These are phyloP conservation scores for Fraxinus xanthoxyloides DNA, from an alignment of 305 asterid genomes.

Conservation along the genomic window DNA sequence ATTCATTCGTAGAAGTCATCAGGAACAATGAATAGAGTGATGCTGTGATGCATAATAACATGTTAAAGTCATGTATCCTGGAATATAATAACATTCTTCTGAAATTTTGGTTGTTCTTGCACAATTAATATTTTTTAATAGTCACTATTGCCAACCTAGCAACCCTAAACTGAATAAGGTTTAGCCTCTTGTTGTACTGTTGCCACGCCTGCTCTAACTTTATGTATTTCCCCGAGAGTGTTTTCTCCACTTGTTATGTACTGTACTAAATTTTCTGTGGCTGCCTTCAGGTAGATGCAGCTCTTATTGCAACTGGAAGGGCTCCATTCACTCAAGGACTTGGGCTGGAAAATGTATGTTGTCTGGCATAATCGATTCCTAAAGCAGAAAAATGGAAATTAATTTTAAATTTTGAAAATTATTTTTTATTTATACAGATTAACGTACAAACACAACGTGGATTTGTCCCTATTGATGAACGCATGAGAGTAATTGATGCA, in stretches of 20 bases:
- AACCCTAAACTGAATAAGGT: not conserved
- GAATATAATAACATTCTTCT: constrained; percentile 5
- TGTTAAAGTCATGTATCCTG: not conserved
- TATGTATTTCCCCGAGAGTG: not conserved
- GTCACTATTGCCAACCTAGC: not conserved
- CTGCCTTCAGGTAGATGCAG: constrained; percentile 85
- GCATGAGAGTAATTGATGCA: constrained; percentile 88
- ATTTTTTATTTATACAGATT: constrained; percentile 40
- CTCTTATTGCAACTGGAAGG: constrained; percentile 96
- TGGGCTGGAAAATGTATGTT: constrained; percentile 88
- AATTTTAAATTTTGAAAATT: constrained; percentile 13
- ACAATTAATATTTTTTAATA: not conserved
- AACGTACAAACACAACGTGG: constrained; percentile 88
- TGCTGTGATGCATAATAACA: constrained; percentile 7
- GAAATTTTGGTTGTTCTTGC: constrained; percentile 12
- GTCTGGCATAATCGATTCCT: constrained; percentile 10
- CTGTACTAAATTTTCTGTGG: constrained; percentile 14
- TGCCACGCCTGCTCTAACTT: not conserved
- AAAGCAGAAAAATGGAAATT: constrained; percentile 11
- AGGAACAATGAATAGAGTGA: constrained; percentile 8
- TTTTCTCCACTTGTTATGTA: constrained; percentile 18
- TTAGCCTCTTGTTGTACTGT: not conserved
- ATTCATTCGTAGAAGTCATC: not conserved
- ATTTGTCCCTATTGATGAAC: constrained; percentile 89
- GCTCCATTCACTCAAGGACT: constrained; percentile 95